These are phyloP conservation scores for Mariannaea sp. DNA, from an alignment of 2,329 filamentous ascomycete species.

Conservation along the genomic window DNA sequence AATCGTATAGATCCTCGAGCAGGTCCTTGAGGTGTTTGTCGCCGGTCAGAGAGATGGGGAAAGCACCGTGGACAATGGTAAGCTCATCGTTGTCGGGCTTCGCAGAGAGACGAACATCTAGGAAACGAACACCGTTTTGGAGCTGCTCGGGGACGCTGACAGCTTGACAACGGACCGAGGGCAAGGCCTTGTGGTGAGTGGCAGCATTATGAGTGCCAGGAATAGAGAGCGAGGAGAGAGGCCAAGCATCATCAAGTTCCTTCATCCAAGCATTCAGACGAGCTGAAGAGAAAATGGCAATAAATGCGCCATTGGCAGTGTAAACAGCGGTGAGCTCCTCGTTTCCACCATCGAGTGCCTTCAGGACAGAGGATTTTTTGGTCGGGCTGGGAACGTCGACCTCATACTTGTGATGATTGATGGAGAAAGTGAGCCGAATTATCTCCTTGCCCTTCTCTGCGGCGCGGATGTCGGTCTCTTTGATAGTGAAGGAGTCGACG, in stretches of 20 bases:
- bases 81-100: slow-evolving; percentile 65
- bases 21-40: slow-evolving; percentile 78
- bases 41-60: slow-evolving; percentile 84
- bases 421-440: slow-evolving; percentile 75
- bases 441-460: slow-evolving; percentile 67
- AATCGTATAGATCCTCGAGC: slow-evolving; percentile 71
- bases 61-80: slow-evolving; percentile 85
- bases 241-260: slow-evolving; percentile 70
- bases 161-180: slow-evolving; percentile 91
- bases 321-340: slow-evolving; percentile 70
- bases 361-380: slow-evolving; percentile 64
- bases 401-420: slow-evolving; percentile 62
- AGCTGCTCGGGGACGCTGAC: slow-evolving; percentile 79
- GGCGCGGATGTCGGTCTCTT: slow-evolving; percentile 59
- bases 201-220: slow-evolving; percentile 96
- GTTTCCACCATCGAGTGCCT: slow-evolving; percentile 55
- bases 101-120: slow-evolving; percentile 80
- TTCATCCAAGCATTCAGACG: slow-evolving; percentile 80
- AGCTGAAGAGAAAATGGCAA: slow-evolving; percentile 72
- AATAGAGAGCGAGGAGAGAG: slow-evolving; percentile 82
- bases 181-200: slow-evolving; percentile 81
- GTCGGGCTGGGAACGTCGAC: slow-evolving; percentile 72
- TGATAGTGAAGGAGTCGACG: slow-evolving; percentile 70
- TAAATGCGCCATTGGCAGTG: slow-evolving; percentile 58
- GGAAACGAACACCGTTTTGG: slow-evolving; percentile 87